phyloP scores from a whole-genome alignment of 108 stramenopile genomes.

The Cyclotella baltica region DNA sequence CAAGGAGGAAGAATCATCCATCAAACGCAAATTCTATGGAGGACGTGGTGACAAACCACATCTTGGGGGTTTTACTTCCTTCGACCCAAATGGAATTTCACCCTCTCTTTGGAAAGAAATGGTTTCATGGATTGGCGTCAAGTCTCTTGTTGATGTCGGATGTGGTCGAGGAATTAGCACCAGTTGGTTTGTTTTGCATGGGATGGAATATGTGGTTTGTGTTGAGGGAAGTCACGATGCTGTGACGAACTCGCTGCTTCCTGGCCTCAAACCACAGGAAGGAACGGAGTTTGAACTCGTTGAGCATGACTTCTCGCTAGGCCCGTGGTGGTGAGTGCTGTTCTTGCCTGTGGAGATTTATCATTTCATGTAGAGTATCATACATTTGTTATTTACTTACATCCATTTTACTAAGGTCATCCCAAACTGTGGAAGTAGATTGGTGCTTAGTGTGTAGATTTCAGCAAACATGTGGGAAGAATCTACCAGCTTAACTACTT shows the following conservation, averaged over 20 bases:
- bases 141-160: conserved; percentile 78
- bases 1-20: no score
- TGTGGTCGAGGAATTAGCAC: conserved; percentile 81
- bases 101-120: conserved; percentile 65
- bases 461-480: conserved; percentile 61
- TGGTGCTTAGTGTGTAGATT: conserved; percentile 88
- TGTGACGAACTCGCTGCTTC: conserved; percentile 61
- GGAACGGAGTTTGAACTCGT: conserved; percentile 13
- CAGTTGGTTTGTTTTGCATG: conserved; percentile 73
- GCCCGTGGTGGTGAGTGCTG: conserved; percentile 78
- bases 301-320: conserved; percentile 77
- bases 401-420: background rate
- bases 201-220: conserved; percentile 65
- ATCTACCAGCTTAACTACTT: conserved; percentile 79
- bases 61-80: conserved; percentile 59
- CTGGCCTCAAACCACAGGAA: conserved; percentile 41
- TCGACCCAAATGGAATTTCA: conserved; percentile 12
- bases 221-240: conserved; percentile 89
- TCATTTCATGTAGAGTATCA: no score
- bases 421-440: conserved; percentile 55
- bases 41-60: conserved; percentile 75
- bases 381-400: no score
- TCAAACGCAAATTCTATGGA: no score
- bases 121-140: conserved; percentile 63
- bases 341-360: background rate